Evolutionary conservation across 345 rosid genomes (phyloP), one percentile per base, ranked within the genome.

Genomic region (Lenwebbia sp.): DNA sequence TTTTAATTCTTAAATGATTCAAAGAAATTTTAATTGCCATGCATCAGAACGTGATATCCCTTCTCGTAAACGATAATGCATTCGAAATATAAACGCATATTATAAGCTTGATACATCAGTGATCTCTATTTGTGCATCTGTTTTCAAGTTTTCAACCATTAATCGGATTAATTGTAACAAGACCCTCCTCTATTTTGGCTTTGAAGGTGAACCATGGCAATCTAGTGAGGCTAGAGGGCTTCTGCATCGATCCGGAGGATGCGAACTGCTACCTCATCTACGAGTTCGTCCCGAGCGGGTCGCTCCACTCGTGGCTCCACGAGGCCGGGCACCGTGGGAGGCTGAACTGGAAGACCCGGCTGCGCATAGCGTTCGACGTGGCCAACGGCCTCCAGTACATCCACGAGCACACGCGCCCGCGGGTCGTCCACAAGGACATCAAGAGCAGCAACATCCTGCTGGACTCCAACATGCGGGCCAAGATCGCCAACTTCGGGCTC

Each of bases 381-480:
- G 96, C 96, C 84, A 94, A 93, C 37, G 94, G 97, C 74, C 92
- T 93, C 84, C 96, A 92, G 83, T 94, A 93, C 88, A 93, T 94
- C 87, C 97, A 94, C 83, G 95, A 93, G 87, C 96, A 94, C 87
- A 93, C 97, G 5, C 88, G 91, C 81, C 95, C 94, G 23, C 84
- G 91, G 85, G 97, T 93, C 51, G 95, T 93, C 15, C 97, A 94
- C 88, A 92, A 94, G 86, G 97, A 93, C 94, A 92, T 94, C 84
- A 93, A 92, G 82, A 92, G 94, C 86, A 88, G 92, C 91, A 94
- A 91, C 90, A 92, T 94, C 87, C 94, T 94, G 14, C 86, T 93
- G 41, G 96, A 93, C 88, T 58, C 93, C 15, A 90, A 76, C 87
- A 92, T 91, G 94, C 88, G 96, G 82, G 97, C 96, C 85, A 94